These are phyloP conservation scores for Hibiscus trionum DNA, from an alignment of 345 rosid genomes.

Conservation along the genomic window DNA sequence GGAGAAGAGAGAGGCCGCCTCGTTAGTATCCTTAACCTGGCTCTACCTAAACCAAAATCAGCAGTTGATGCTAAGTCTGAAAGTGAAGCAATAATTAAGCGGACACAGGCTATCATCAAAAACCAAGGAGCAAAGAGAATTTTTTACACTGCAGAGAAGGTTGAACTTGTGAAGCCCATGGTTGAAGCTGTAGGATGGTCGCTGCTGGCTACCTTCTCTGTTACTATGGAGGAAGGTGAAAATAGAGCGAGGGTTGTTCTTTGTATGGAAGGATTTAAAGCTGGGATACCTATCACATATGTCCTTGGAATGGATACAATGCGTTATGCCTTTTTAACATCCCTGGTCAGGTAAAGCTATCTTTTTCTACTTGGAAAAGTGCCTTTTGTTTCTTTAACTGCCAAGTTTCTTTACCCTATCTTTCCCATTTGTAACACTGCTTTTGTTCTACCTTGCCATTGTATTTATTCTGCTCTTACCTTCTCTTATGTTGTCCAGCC, in stretches of 20 bases:
- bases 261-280: constrained; percentile 98
- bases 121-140: constrained; percentile 76
- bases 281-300: constrained; percentile 86
- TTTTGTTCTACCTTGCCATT: constrained; percentile 1
- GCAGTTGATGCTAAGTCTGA: constrained; percentile 70
- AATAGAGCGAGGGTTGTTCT: constrained; percentile 81
- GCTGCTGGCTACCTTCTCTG: constrained; percentile 92
- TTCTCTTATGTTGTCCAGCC: background rate
- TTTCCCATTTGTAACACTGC: background rate
- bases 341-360: constrained; percentile 72
- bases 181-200: constrained; percentile 99
- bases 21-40: constrained; percentile 80
- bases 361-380: constrained; percentile 2
- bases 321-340: constrained; percentile 97
- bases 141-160: constrained; percentile 66
- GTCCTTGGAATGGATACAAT: constrained; percentile 98
- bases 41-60: constrained; percentile 68
- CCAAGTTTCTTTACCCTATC: background rate
- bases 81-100: constrained; percentile 80
- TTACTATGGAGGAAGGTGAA: constrained; percentile 98
- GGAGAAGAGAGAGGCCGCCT: constrained; percentile 89
- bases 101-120: constrained; percentile 85
- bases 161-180: constrained; percentile 88
- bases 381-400: background rate
- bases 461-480: background rate